Percentiles rank a stretch among this genome's conserved stretches.
These are phyloP conservation scores for Colletotrichum sp. DNA, from an alignment of 2,329 filamentous ascomycete genomes.

Conservation along the genomic window DNA sequence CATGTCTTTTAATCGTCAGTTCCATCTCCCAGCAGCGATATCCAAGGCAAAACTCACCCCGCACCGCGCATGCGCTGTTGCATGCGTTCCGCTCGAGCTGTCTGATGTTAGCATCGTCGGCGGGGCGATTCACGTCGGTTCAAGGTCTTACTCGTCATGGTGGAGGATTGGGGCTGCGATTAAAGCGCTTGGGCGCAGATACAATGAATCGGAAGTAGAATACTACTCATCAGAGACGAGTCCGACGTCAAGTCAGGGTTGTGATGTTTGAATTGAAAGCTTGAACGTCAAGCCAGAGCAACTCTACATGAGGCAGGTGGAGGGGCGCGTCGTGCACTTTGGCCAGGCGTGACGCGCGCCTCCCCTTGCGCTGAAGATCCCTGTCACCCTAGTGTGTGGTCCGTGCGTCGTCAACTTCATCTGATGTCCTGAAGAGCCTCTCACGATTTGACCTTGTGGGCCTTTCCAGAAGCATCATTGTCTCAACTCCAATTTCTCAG, in stretches of 20 bases:
- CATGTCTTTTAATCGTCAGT: conserved; percentile 43
- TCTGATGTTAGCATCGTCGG: neutral
- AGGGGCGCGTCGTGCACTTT: conserved; percentile 9
- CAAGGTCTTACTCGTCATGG: conserved; percentile 38
- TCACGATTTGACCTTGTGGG: neutral
- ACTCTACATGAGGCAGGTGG: neutral
- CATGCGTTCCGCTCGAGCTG: conserved; percentile 66
- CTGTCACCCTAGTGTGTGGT: neutral
- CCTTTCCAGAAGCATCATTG: neutral
- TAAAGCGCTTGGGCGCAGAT: neutral
- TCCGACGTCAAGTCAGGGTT: neutral
- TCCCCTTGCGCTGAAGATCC: neutral
- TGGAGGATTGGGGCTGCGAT: neutral
- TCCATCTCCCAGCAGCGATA: neutral
- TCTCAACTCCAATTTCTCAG: neutral
- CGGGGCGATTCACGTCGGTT: neutral
- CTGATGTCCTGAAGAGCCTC: no score
- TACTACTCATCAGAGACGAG: neutral
- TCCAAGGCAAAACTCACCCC: conserved; percentile 48
- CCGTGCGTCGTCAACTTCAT: neutral
- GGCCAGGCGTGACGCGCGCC: neutral
- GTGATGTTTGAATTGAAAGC: neutral
- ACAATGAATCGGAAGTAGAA: neutral
- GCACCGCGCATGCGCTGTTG: conserved; percentile 70
- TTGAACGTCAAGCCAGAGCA: neutral